These are phyloP conservation scores for Olyra latifolia DNA, from an alignment of 176 grass and related monocot species.

Conservation along the genomic window DNA sequence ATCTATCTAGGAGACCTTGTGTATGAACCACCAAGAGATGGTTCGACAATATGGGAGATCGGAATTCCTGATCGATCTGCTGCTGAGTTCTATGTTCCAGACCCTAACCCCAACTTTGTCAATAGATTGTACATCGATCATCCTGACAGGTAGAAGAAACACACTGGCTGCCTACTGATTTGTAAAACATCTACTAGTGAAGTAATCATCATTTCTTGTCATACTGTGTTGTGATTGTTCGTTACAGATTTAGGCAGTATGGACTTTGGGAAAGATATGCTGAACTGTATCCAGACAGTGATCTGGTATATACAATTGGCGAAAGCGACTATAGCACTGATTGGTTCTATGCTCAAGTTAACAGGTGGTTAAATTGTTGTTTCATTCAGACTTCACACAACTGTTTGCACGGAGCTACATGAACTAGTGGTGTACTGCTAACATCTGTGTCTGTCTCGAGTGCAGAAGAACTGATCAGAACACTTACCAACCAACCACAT, in stretches of 20 bases:
- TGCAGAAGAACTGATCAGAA: conserved; percentile 64
- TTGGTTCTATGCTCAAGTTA: conserved; percentile 95
- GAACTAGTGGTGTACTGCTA: not conserved
- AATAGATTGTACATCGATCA: conserved; percentile 72
- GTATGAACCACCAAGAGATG: conserved; percentile 79
- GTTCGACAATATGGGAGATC: conserved; percentile 83
- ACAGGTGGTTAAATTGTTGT: conserved; percentile 46
- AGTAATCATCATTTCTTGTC: not conserved
- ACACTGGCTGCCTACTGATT: not conserved
- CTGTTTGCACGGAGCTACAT: not conserved
- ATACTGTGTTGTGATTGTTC: not conserved
- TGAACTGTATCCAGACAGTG: conserved; percentile 63
- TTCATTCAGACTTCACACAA: not conserved
- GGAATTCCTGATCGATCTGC: conserved; percentile 74
- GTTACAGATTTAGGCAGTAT: conserved; percentile 80
- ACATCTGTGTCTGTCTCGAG: not conserved
- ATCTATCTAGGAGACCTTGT: conserved; percentile 70
- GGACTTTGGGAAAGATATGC: conserved; percentile 91
- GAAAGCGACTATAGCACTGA: conserved; percentile 69
- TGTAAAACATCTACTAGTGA: not conserved
- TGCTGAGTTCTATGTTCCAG: conserved; percentile 75
- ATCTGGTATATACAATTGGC: conserved; percentile 69
- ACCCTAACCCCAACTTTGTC: conserved; percentile 71
- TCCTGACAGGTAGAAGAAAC: conserved; percentile 64
- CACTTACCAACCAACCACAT: conserved; percentile 69